phyloP scores from a whole-genome alignment of 495 filamentous ascomycete species.

The Lepidopterella palustris region DNA sequence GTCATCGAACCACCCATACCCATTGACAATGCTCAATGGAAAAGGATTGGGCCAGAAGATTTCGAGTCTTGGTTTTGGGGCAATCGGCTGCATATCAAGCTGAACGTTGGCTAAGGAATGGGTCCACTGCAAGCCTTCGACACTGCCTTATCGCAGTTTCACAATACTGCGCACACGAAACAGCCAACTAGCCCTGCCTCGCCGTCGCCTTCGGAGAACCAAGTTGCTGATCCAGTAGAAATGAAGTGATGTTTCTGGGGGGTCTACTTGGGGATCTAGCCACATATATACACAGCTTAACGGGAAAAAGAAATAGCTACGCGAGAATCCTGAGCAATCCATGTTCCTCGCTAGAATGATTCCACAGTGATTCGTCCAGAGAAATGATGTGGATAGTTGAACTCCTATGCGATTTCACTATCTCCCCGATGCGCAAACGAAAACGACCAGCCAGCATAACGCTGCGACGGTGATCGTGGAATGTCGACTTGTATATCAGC shows the following conservation, averaged over 20 bases:
- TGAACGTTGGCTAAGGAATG: constrained; percentile 24
- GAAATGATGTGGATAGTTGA: constrained; percentile 28
- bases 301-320: constrained; percentile 32
- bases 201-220: constrained; percentile 13
- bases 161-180: constrained; percentile 6
- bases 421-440: constrained; percentile 30
- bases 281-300: constrained; percentile 26
- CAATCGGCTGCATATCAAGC: constrained; percentile 23
- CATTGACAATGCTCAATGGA: too few relatives aligned
- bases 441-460: constrained; percentile 11
- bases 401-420: constrained; percentile 25
- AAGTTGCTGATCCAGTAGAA: constrained; percentile 30
- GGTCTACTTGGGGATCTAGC: constrained; percentile 27
- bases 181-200: background rate
- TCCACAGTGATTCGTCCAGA: constrained; percentile 25
- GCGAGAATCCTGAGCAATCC: constrained; percentile 22
- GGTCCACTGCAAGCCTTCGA: constrained; percentile 19
- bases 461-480: constrained; percentile 17
- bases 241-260: constrained; percentile 7
- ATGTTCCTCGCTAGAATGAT: constrained; percentile 11
- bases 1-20: background rate
- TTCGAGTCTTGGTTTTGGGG: background rate
- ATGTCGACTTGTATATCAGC: constrained; percentile 26
- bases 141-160: constrained; percentile 31
- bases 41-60: too few relatives aligned